Base-by-base conservation (phyloP, 768 basidiomycete species). In the Rhodotorula sphaerocarpa region DNA sequence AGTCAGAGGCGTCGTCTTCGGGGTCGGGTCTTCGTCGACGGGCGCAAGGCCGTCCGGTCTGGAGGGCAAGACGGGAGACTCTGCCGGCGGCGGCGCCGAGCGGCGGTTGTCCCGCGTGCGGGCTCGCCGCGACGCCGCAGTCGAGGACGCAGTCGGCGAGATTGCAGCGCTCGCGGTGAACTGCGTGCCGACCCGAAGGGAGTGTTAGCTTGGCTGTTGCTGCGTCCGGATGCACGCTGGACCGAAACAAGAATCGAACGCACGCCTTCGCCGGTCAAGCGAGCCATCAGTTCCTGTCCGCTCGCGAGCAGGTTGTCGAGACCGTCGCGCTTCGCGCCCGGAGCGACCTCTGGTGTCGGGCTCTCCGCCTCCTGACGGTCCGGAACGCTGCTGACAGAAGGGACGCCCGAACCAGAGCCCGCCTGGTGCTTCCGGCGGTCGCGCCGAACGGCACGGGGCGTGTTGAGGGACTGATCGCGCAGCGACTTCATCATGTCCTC, bases 401-500 rank as follows among this genome's bases (percentile, higher is more conserved):
- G n/a, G n/a, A n/a, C n/a, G n/a, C n/a, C n/a, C n/a, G n/a, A n/a
- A n/a, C n/a, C n/a, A n/a, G 39, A 21, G 48, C 55, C 55, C 30
- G 55, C 59, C n/a, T 33, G 41, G 20, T 53, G 52, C 41, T 55
- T 58, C 36, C 36, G 36, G 48, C 48, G 48, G 9, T 12, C 2
- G 9, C 62, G 62, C 3, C 52, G 51, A 1, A 33, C 45, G 9
- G 55, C 43, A 4, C 65, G 59, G 0, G 59, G 65, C 50, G 59
- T 57, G 42, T 55, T 48, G 50, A 69, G 47, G 9, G 60, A 57
- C n/a, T 57, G 59, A 27, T 61, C 67, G 23, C 59, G 36, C 7
- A 69, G 53, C 39, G 44, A n/a, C 41, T 57, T 63, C 48, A 69
- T 55, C 39, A 43, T 39, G 39, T 69, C 63, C 10, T 69, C 67